Percentiles rank a stretch among this genome's conserved stretches.
phyloP scores from a whole-genome alignment of 1,139 yeast species.

The Candida mesenterica region DNA sequence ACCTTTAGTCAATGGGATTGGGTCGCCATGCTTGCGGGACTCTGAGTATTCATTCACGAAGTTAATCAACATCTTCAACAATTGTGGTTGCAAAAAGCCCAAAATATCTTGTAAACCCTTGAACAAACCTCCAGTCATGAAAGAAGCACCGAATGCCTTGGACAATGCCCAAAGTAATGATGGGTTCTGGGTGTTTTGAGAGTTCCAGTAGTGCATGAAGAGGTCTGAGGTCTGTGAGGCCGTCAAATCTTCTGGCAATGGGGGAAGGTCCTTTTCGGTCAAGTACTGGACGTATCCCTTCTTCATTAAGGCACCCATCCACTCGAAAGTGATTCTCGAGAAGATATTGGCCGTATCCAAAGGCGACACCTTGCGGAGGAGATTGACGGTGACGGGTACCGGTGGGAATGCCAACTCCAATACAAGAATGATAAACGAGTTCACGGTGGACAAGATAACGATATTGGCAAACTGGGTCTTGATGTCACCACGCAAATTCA shows the following conservation, averaged over 20 bases:
- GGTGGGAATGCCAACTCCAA: slow-evolving; percentile 54
- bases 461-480: slow-evolving; percentile 39
- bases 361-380: slow-evolving; percentile 42
- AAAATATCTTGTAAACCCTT: slow-evolving; percentile 76
- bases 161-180: slow-evolving; percentile 65
- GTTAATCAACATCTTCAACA: slow-evolving; percentile 68
- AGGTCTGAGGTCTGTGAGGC: slow-evolving; percentile 47
- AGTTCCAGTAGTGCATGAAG: slow-evolving; percentile 64
- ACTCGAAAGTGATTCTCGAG: slow-evolving; percentile 73
- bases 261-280: slow-evolving; percentile 77
- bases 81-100: slow-evolving; percentile 88
- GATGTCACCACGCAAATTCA: slow-evolving; percentile 46
- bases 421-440: slow-evolving; percentile 49
- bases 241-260: slow-evolving; percentile 65
- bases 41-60: slow-evolving; percentile 78
- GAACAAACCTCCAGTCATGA: slow-evolving; percentile 71
- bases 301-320: slow-evolving; percentile 93
- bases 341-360: slow-evolving; percentile 82
- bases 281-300: slow-evolving; percentile 75
- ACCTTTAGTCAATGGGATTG: slow-evolving; percentile 72
- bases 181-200: slow-evolving; percentile 39
- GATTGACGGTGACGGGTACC: slow-evolving; percentile 24
- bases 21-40: slow-evolving; percentile 29
- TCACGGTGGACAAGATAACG: slow-evolving; percentile 47
- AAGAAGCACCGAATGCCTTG: slow-evolving; percentile 69